Percentiles rank a stretch among this genome's conserved stretches.
Evolutionary conservation across 2,329 filamentous ascomycete species (phyloP).

Genomic region (Hypoxylon sp.): DNA sequence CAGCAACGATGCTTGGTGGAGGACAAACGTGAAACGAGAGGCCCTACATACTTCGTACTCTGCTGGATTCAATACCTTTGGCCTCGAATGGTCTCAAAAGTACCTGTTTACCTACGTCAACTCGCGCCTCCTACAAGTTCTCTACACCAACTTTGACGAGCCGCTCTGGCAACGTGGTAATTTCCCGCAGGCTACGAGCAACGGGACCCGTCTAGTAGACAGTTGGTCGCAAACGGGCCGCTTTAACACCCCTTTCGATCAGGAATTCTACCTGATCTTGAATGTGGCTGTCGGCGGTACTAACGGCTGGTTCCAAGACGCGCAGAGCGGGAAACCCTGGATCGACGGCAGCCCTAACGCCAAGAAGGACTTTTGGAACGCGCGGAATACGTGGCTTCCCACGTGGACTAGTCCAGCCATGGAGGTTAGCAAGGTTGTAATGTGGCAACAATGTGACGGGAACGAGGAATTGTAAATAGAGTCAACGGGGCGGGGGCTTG

Average conservation of each 20-base stretch:
- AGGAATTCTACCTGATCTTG: slow-evolving; percentile 81
- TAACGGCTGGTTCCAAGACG: slow-evolving; percentile 88
- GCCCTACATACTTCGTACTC: slow-evolving; percentile 83
- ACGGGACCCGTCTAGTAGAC: slow-evolving; percentile 75
- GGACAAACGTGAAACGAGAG: slow-evolving; percentile 82
- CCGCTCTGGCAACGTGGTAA: slow-evolving; percentile 77
- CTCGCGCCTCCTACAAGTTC: slow-evolving; percentile 82
- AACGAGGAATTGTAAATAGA: slow-evolving; percentile 64
- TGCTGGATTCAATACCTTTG: slow-evolving; percentile 79
- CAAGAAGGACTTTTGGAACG: slow-evolving; percentile 82
- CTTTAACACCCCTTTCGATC: slow-evolving; percentile 79
- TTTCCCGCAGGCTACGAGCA: slow-evolving; percentile 74
- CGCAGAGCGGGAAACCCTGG: slow-evolving; percentile 82
- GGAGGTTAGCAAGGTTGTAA: slow-evolving; percentile 78
- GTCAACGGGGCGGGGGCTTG: background rate
- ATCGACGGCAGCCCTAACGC: slow-evolving; percentile 77
- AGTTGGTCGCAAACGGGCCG: slow-evolving; percentile 74
- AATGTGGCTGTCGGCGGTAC: slow-evolving; percentile 83
- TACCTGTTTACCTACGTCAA: slow-evolving; percentile 91
- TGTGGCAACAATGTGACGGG: slow-evolving; percentile 78
- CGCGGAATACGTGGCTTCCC: slow-evolving; percentile 74
- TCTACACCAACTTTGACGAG: slow-evolving; percentile 81
- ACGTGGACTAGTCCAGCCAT: slow-evolving; percentile 80
- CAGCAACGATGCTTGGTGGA: slow-evolving; percentile 84
- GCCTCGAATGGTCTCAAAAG: slow-evolving; percentile 88